These are phyloP conservation scores for Pugionium dolabratum DNA, from an alignment of 345 rosid species.

Conservation along the genomic window DNA sequence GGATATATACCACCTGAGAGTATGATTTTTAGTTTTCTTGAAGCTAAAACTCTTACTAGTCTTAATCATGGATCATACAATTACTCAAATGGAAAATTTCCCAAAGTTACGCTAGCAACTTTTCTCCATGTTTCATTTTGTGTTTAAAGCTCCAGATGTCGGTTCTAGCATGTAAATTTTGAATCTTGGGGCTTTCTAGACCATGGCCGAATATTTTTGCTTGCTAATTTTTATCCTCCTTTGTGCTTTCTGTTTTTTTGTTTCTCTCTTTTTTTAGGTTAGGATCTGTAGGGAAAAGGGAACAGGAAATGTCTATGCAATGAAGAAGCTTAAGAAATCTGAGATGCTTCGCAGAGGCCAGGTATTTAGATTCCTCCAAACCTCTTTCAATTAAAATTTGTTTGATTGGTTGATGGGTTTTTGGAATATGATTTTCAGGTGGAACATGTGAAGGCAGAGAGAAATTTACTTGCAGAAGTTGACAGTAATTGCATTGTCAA, in stretches of 20 bases:
- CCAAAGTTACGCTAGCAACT: not conserved
- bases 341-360: constrained; percentile 99
- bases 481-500: constrained; percentile 97
- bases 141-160: not conserved
- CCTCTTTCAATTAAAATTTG: not conserved
- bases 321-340: constrained; percentile 96
- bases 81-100: not conserved
- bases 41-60: not conserved
- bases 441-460: constrained; percentile 98
- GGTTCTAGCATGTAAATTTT: not conserved
- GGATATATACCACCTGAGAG: not conserved
- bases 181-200: not conserved
- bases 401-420: constrained; percentile 31
- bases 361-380: constrained; percentile 44
- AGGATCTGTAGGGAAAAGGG: constrained; percentile 87
- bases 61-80: not conserved
- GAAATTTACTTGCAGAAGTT: constrained; percentile 97
- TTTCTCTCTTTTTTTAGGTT: constrained; percentile 54
- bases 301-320: constrained; percentile 90
- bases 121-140: not conserved
- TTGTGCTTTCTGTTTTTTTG: constrained; percentile 5
- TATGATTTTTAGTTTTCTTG: not conserved
- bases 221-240: not conserved
- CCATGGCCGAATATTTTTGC: not conserved
- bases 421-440: constrained; percentile 55